Base-by-base conservation (phyloP, 225 moss, liverwort and hornwort genomes). In the Marchantia paleacea region DNA sequence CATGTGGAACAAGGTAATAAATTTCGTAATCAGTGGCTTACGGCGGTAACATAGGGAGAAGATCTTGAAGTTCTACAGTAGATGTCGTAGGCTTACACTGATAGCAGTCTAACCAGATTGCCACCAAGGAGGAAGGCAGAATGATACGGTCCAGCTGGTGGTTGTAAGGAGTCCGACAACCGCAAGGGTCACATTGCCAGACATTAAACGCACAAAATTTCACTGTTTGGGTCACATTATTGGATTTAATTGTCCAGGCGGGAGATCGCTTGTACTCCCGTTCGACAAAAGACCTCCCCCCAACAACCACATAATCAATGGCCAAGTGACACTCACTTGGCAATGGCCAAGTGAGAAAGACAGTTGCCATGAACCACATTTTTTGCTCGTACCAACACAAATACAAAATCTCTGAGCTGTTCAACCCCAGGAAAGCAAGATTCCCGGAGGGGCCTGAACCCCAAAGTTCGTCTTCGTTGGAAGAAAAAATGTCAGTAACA, bases 401-500 rank as follows among this genome's bases (percentile, higher is more conserved):
- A 13, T 28, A 74, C 74, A 55, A 54, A 74, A 55, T 28, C 75
- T 4, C 53, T 74, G 73, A 75, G 55, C 55, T 55, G n/a, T 22
- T 19, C 24, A 75, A 52, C 7, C 58, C 14, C 7, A 57, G 60
- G 60, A 31, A 18, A 55, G 39, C 5, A 15, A 75, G 55, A 26
- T 18, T 19, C 74, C 0, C 4, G 26, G 6, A 57, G 13, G 57
- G 57, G 5, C 20, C 10, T 2, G 31, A 31, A 20, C 58, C 58
- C 75, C 14, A 15, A 12, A 57, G 31, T 53, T 22, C 60, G 39
- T 60, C 52, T 74, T 74, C 54, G 28, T 53, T 54, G 55, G 74
- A 74, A 60, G 75, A 76, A 58, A 76, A 76, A 58, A 76, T 58
- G 57, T 60, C 30, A 47, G 60, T 60, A 39, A 28, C 29, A 58